Evolutionary conservation across 306 rosid genomes (phyloP).

Genomic region (Fragaria nilgerrensis): DNA sequence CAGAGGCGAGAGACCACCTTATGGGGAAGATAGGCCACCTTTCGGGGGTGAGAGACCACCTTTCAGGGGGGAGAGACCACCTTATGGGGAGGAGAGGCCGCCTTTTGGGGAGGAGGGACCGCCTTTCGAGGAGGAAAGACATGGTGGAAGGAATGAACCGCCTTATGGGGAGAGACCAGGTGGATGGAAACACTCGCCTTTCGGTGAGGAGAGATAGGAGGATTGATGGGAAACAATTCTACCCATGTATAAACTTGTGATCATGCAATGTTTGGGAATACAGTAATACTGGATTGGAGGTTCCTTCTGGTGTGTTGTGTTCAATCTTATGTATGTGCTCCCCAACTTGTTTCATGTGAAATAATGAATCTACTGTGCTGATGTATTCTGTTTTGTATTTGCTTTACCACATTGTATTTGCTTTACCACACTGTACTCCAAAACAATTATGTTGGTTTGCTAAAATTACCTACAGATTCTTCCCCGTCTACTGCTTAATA

Average conservation of each 20-base stretch:
- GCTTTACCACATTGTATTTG: background rate
- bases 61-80: slow-evolving; percentile 11
- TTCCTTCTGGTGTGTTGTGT: background rate
- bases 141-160: too few relatives aligned
- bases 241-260: background rate
- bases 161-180: background rate
- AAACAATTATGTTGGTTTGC: background rate
- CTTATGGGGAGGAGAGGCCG: background rate
- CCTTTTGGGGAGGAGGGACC: background rate
- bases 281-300: background rate
- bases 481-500: background rate
- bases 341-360: background rate
- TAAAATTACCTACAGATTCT: background rate
- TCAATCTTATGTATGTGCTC: background rate
- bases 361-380: background rate
- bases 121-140: background rate
- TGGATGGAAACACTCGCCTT: too few relatives aligned
- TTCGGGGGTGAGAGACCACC: background rate
- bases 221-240: background rate
- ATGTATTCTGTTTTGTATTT: background rate
- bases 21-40: background rate
- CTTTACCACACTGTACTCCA: background rate
- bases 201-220: background rate
- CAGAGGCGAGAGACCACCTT: background rate
- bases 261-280: background rate